Percentiles rank a stretch among this genome's conserved stretches.
Evolutionary conservation across 1,284 basidiomycete species (phyloP).

Genomic region (Ceratobasidium theobromae): DNA sequence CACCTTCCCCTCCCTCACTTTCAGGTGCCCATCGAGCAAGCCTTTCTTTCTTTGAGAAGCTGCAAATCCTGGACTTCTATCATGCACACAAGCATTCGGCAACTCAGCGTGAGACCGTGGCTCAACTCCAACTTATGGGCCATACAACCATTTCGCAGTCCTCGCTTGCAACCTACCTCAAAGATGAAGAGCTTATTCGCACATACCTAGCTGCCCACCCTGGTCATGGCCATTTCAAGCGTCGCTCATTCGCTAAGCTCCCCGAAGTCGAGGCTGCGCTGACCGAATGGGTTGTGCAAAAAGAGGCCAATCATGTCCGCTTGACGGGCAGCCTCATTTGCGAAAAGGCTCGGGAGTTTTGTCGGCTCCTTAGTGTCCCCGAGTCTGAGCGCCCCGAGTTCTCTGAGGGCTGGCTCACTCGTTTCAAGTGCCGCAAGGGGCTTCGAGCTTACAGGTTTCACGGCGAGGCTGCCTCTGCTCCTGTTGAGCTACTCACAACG

Average conservation of each 20-base stretch:
- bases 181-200: not conserved
- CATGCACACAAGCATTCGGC: not conserved
- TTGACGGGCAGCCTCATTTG: not conserved
- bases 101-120: not conserved
- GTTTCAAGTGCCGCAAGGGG: constrained; percentile 6
- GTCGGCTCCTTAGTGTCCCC: not conserved
- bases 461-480: constrained; percentile 14
- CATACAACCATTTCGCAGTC: not conserved
- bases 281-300: constrained; percentile 43
- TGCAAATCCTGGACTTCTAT: not conserved
- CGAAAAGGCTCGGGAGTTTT: constrained; percentile 4
- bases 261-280: constrained; percentile 44
- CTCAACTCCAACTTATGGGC: not conserved
- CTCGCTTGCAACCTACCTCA: not conserved
- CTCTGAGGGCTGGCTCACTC: constrained; percentile 19
- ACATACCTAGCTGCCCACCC: not conserved
- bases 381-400: not conserved
- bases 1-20: too few species aligned
- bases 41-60: not conserved
- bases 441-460: constrained; percentile 1
- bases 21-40: too few species aligned
- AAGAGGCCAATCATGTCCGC: constrained; percentile 36
- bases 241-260: constrained; percentile 36
- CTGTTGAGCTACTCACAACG: not conserved
- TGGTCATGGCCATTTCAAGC: not conserved